These are phyloP conservation scores for Dissophora ornata DNA, from an alignment of 192 early-diverging fungal species.

Conservation along the genomic window DNA sequence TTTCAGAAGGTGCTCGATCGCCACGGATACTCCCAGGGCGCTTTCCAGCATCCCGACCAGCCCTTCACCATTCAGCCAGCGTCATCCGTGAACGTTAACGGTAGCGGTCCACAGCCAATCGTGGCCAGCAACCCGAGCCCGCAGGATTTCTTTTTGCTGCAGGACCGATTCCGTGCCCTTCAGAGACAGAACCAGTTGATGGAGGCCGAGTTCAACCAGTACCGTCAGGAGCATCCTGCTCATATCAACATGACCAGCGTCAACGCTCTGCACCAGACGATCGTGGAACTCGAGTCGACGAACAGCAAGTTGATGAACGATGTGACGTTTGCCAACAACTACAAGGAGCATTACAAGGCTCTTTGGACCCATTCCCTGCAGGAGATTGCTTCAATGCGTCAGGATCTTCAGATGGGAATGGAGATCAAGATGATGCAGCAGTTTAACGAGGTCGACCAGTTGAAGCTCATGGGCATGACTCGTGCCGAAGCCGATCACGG, in stretches of 20 bases:
- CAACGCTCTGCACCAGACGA: constrained; percentile 35
- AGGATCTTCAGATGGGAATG: constrained; percentile 54
- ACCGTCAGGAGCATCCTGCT: constrained; percentile 47
- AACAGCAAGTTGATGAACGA: constrained; percentile 54
- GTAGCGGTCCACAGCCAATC: constrained; percentile 5
- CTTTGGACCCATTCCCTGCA: constrained; percentile 52
- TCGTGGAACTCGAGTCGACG: constrained; percentile 43
- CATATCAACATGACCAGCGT: constrained; percentile 38
- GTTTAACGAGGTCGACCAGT: constrained; percentile 51
- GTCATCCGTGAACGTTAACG: neutral
- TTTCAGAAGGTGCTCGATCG: constrained; percentile 52
- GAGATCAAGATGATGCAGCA: constrained; percentile 57
- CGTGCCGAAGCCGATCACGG: constrained; percentile 46
- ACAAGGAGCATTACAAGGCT: constrained; percentile 53
- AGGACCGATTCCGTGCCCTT: constrained; percentile 49
- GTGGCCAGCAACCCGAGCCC: constrained; percentile 24
- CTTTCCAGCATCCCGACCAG: constrained; percentile 43
- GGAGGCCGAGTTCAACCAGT: constrained; percentile 50
- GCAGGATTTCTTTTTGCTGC: constrained; percentile 49
- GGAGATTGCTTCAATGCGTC: constrained; percentile 53
- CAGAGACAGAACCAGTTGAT: constrained; percentile 49
- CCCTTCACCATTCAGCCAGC: neutral
- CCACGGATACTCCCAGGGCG: constrained; percentile 36
- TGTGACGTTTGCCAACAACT: constrained; percentile 53
- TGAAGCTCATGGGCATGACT: constrained; percentile 51